Evolutionary conservation across 306 rosid species (phyloP).

Genomic region (Cyclanthera cordifolia): DNA sequence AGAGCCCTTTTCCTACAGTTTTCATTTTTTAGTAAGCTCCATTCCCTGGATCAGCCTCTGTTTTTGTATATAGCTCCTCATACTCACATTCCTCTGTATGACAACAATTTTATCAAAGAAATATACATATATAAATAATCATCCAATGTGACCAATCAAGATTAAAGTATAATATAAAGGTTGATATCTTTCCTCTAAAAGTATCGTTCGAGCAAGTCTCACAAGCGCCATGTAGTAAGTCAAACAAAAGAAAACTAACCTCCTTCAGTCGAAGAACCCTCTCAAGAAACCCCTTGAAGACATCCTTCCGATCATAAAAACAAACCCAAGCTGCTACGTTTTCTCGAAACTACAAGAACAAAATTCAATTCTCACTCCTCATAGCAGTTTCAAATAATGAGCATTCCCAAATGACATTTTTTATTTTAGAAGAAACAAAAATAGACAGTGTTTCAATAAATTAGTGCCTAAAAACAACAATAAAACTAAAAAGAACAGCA

Average conservation of each 20-base stretch:
- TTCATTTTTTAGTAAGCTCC: not conserved
- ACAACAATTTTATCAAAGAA: not conserved
- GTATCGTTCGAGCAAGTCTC: slow-evolving; percentile 11
- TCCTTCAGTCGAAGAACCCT: slow-evolving; percentile 79
- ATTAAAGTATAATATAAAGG: not conserved
- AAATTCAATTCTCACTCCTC: slow-evolving; percentile 9
- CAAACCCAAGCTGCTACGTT: slow-evolving; percentile 94
- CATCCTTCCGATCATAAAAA: slow-evolving; percentile 66
- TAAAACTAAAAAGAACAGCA: not conserved
- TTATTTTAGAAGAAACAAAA: not conserved
- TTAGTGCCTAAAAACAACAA: not conserved
- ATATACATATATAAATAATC: not conserved
- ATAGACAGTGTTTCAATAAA: not conserved
- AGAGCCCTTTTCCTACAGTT: not conserved
- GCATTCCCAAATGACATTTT: not conserved
- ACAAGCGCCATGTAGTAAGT: not conserved
- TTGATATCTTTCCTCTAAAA: not conserved
- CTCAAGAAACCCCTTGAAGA: slow-evolving; percentile 69
- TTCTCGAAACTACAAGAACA: slow-evolving; percentile 66
- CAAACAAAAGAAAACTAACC: slow-evolving; percentile 33
- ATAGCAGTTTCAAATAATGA: slow-evolving; percentile 1
- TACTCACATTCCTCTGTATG: not conserved
- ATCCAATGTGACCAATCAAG: not conserved
- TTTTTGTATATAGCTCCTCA: not conserved
- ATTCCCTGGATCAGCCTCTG: not conserved